Base-by-base conservation (phyloP, 129 eudicot species). In the Flaveria sonorensis region DNA sequence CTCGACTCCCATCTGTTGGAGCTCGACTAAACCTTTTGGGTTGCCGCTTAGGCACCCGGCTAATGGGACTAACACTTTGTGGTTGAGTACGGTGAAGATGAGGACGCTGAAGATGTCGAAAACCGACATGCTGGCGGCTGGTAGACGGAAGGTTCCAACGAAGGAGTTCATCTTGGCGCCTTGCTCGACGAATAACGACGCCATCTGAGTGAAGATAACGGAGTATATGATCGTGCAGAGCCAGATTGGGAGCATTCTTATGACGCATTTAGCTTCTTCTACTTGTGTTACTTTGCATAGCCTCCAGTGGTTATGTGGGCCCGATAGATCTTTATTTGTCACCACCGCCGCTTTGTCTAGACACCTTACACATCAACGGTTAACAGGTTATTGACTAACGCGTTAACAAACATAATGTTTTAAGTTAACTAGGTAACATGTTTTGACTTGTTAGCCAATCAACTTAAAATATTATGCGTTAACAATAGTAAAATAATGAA, bases 171-270 rank as follows among this genome's bases (percentile, higher is more conserved):
- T 92, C 2, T 70, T 88, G 0, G 79, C 88, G 0, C 97, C 97
- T 81, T 89, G 97, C 83, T 92, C 97, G 1, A 92, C 97, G 26
- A 89, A 92, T 14, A 92, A 62, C 0, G 97, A 89, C 0, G 97
- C 93, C 97, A 92, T 92, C 62, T 92, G 96, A 6, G 97, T 89
- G 77, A 92, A 92, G 21, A 89, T 73, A 11, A 92, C 97, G 0
- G 97, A 92, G 81, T 92, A 92, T 8, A 89, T 84, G 40, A 92
- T 89, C 0, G 97, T 92, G 82, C 97, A 92, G 2, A 92, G 86
- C 97, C 97, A 92, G 24, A 92, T 89, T 7, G 97, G 97, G 6
- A 92, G 21, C 91, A 92, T 87, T 40, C 90, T 79, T 42, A 89
- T 75, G 0, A 92, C 85, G 47, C 96, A 92, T 75, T 92, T 92